Conservation (phyloP, 2,329 filamentous ascomycete genomes). For the Cryphonectria carpinicola region DNA sequence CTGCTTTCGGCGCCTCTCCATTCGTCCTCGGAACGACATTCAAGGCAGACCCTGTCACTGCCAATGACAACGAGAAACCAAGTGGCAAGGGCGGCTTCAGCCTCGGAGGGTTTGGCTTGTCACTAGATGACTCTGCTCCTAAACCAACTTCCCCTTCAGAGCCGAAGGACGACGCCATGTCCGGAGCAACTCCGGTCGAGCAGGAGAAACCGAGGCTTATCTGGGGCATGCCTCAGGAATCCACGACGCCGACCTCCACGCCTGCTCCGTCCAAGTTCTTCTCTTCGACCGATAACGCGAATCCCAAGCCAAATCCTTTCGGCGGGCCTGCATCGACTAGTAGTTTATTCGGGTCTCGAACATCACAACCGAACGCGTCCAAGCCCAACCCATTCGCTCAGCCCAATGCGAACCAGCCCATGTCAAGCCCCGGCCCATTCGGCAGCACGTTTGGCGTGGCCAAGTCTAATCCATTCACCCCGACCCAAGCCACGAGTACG, state of each 20-base stretch:
- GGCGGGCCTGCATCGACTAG: conserved; percentile 26
- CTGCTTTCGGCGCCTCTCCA: conserved; percentile 53
- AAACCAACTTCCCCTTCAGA: conserved; percentile 37
- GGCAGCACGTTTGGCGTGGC: conserved; percentile 7
- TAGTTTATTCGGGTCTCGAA: conserved; percentile 29
- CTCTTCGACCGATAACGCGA: conserved; percentile 18
- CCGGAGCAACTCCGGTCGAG: conserved; percentile 42
- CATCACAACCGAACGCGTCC: background rate
- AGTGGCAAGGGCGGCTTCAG: conserved; percentile 56
- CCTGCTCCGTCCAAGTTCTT: conserved; percentile 46
- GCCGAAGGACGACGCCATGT: conserved; percentile 59
- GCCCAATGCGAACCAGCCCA: conserved; percentile 30
- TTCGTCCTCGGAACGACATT: conserved; percentile 74
- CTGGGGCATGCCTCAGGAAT: conserved; percentile 37
- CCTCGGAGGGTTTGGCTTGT: conserved; percentile 59
- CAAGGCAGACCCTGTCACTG: conserved; percentile 63
- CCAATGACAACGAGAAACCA: conserved; percentile 60
- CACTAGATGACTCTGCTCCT: conserved; percentile 52
- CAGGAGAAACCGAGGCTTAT: conserved; percentile 43
- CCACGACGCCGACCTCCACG: conserved; percentile 56
- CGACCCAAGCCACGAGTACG: conserved; percentile 43
- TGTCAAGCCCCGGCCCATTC: conserved; percentile 29
- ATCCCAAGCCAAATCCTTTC: conserved; percentile 23
- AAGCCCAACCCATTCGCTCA: conserved; percentile 29
- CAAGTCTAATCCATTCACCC: conserved; percentile 26